Conservation (phyloP, 331 rosid species). For the Quercus tomentella region DNA sequence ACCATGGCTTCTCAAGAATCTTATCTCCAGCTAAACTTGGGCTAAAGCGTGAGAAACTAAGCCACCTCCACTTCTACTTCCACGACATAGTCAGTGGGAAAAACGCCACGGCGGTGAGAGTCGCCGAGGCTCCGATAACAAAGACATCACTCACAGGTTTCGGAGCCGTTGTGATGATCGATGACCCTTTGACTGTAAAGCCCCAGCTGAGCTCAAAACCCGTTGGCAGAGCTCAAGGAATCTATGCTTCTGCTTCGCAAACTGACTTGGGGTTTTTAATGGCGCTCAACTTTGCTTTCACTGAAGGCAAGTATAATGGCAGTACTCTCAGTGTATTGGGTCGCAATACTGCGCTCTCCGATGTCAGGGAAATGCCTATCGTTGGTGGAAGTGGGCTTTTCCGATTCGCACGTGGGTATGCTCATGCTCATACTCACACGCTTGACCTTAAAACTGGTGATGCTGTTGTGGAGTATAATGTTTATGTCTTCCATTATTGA, state of each 20-base stretch:
- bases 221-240: constrained; percentile 57
- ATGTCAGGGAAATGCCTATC: constrained; percentile 54
- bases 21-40: constrained; percentile 27
- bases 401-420: constrained; percentile 56
- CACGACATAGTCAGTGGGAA: constrained; percentile 41
- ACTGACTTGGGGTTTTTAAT: constrained; percentile 29
- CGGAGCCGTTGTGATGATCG: constrained; percentile 47
- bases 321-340: constrained; percentile 49
- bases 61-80: constrained; percentile 46
- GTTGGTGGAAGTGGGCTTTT: constrained; percentile 58
- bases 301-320: constrained; percentile 42
- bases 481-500: constrained; percentile 44
- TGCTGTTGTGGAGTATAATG: constrained; percentile 54
- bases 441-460: neutral
- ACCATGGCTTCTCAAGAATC: constrained; percentile 13
- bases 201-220: constrained; percentile 25
- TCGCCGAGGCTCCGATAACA: constrained; percentile 24
- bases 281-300: constrained; percentile 43
- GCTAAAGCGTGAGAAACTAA: constrained; percentile 30
- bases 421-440: constrained; percentile 34
- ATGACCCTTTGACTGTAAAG: constrained; percentile 40
- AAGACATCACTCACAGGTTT: constrained; percentile 23
- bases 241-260: constrained; percentile 46
- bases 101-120: constrained; percentile 40
- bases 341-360: constrained; percentile 22